Base-by-base conservation (phyloP, 2,329 filamentous ascomycete genomes). In the Chaetomium sp. region DNA sequence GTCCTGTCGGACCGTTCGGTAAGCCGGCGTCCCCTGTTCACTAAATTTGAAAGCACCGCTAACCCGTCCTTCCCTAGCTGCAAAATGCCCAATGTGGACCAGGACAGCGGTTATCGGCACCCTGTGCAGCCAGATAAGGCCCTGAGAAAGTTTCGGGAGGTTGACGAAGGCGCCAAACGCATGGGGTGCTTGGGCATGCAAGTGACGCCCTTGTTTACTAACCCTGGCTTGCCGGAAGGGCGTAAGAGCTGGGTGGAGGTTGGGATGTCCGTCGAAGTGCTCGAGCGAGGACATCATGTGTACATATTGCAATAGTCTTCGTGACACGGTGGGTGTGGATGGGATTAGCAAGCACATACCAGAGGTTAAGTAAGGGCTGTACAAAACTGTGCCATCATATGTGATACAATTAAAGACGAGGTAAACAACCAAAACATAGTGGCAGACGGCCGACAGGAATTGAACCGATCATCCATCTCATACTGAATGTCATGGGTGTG, bases 71-170 rank as follows among this genome's bases (percentile, higher is more conserved):
- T 8, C 36, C 33, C 32, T 7, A 79, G 77, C 53, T 89, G 87
- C 71, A 87, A 84, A 62, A 68, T 90, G 62, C 86, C 86, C 19
- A 89, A 89, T 62, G 83, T 88, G 1, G 77, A 89, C 66, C 85
- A 79, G 0, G 72, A 74, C 14, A 83, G 74, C 5, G 87, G 79
- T n/a, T 65, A 76, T 41, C 76, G 76, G 27, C 80, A 86, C 65
- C 65, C 67, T 27, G 67, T 70, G 35, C 78, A 86, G 69, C 82
- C 85, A 0, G 80, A 84, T 64, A 73, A 71, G 52, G 80, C 84
- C 0, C 71, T 88, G 57, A 73, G 81, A 37, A 76, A 76, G 58
- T 77, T 79, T 60, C 76, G 85, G 10, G 74, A 80, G 8, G 79
- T 87, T 32, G 85, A 87, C 65, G 70, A 75, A 19, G 84, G 84